Conservation (phyloP, 164 flowering plant species). For the Annona squamosa region DNA sequence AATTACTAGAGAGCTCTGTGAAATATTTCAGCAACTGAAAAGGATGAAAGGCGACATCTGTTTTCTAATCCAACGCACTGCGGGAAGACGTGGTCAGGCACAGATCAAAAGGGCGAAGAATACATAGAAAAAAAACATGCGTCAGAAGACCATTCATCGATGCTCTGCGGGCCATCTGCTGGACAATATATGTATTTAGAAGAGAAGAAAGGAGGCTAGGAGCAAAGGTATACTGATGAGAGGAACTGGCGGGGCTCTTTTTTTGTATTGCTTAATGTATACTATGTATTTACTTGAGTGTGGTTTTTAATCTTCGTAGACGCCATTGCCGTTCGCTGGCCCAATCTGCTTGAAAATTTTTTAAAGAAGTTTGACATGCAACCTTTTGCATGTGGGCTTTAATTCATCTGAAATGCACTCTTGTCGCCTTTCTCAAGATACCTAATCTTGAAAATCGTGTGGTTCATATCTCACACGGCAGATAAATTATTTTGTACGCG, state of each 20-base stretch:
- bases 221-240: neutral
- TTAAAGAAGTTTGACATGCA: too few relatives aligned
- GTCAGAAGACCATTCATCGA: neutral
- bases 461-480: too few relatives aligned
- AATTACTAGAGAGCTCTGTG: slow-evolving; percentile 34
- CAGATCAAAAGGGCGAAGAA: neutral
- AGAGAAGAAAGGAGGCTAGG: neutral
- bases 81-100: neutral
- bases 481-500: too few relatives aligned
- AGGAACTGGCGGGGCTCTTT: neutral
- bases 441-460: too few relatives aligned
- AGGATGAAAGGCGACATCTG: neutral
- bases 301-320: neutral
- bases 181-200: neutral
- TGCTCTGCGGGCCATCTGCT: neutral
- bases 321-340: too few relatives aligned
- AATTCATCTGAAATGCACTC: too few relatives aligned
- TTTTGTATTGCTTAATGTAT: neutral
- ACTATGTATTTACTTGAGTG: neutral
- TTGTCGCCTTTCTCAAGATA: too few relatives aligned
- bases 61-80: neutral
- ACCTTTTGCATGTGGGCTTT: neutral
- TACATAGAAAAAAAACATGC: neutral
- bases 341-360: too few relatives aligned
- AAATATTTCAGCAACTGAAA: slow-evolving; percentile 20